A percentile compares a stretch with the other conserved stretches of the same genome.
phyloP scores from a whole-genome alignment of 2,329 filamentous ascomycete genomes.

The Fusarium sublunatum region DNA sequence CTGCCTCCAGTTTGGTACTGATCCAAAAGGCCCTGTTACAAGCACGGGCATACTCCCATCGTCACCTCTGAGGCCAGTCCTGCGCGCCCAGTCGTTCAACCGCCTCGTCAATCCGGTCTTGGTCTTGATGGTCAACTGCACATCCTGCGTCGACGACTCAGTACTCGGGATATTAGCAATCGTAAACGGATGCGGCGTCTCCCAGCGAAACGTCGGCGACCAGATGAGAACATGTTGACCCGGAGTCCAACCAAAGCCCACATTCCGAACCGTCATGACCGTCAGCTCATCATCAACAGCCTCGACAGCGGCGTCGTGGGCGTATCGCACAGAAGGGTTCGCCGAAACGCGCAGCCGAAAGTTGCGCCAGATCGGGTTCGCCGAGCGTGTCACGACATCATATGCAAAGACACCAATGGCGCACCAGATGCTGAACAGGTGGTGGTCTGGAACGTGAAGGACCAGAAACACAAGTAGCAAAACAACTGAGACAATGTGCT shows the following conservation, averaged over 20 bases:
- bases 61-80: constrained; percentile 17
- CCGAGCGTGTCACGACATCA: constrained; percentile 43
- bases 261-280: constrained; percentile 34
- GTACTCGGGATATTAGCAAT: constrained; percentile 31
- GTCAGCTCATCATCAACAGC: constrained; percentile 41
- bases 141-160: constrained; percentile 26
- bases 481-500: constrained; percentile 43
- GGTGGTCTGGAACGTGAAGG: constrained; percentile 44
- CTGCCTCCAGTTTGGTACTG: constrained; percentile 41
- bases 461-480: constrained; percentile 39
- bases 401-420: constrained; percentile 43
- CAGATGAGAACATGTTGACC: constrained; percentile 46
- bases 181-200: constrained; percentile 44
- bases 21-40: constrained; percentile 41
- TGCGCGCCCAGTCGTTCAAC: constrained; percentile 42
- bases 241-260: constrained; percentile 38
- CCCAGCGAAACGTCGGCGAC: constrained; percentile 40
- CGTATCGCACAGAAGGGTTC: constrained; percentile 28
- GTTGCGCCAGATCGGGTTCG: constrained; percentile 45
- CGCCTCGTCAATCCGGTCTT: constrained; percentile 39
- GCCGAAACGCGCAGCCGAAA: constrained; percentile 33
- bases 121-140: constrained; percentile 41
- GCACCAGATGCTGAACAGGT: constrained; percentile 46
- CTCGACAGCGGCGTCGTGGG: constrained; percentile 32
- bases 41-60: constrained; percentile 33